These are phyloP conservation scores for Chytriomyces confervae DNA, from an alignment of 192 early-diverging fungal genomes.

Conservation along the genomic window DNA sequence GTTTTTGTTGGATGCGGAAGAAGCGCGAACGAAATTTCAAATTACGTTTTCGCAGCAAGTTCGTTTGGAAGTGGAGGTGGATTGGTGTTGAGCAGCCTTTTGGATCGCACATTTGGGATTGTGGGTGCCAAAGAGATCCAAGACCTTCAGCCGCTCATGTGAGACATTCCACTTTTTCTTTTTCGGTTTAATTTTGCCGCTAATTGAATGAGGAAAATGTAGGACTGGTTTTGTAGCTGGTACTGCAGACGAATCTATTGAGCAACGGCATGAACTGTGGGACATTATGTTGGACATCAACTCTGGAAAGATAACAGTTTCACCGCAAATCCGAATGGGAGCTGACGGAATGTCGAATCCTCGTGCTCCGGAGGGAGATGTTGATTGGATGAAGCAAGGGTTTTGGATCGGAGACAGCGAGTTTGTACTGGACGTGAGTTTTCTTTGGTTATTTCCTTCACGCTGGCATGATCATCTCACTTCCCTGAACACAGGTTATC, in stretches of 20 bases:
- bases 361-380: conserved; percentile 29
- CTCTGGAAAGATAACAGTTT: conserved; percentile 92
- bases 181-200: too few relatives aligned
- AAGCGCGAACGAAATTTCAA: conserved; percentile 89
- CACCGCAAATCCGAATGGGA: conserved; percentile 56
- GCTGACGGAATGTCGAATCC: conserved; percentile 3
- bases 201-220: background rate
- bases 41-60: conserved; percentile 89
- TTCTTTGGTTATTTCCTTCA: background rate
- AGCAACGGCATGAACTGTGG: conserved; percentile 93
- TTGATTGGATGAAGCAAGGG: conserved; percentile 41
- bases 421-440: conserved; percentile 36
- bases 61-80: conserved; percentile 91
- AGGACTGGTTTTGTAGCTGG: conserved; percentile 92
- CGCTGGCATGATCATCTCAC: background rate
- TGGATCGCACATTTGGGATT: conserved; percentile 87
- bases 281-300: conserved; percentile 95
- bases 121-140: conserved; percentile 88
- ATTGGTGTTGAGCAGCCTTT: conserved; percentile 79
- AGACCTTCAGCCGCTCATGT: conserved; percentile 78
- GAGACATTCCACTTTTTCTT: background rate
- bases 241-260: conserved; percentile 94
- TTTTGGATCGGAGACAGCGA: conserved; percentile 49
- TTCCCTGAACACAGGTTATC: conserved; percentile 59
- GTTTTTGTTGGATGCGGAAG: conserved; percentile 90